Evolutionary conservation across 2,329 filamentous ascomycete genomes (phyloP).

Genomic region (Paraphaeosphaeria sporulosa): DNA sequence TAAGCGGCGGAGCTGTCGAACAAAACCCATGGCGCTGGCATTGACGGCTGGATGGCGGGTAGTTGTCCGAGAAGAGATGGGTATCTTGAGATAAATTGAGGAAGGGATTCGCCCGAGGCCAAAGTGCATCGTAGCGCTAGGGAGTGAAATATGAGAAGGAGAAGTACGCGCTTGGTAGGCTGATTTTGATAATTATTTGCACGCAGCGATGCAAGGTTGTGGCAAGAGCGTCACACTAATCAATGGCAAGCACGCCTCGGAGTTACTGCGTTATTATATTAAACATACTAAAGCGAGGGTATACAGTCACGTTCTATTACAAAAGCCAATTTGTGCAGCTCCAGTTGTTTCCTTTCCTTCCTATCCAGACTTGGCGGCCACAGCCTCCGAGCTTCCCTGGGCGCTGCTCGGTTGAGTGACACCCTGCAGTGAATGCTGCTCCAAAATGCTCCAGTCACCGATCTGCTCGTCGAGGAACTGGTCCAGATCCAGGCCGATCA

Average conservation of each 20-base stretch:
- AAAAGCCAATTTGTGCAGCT: not conserved
- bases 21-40: constrained; percentile 40
- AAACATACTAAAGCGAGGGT: constrained; percentile 3
- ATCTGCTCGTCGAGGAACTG: constrained; percentile 67
- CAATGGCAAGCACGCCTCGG: not conserved
- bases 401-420: constrained; percentile 1
- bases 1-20: constrained; percentile 34
- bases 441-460: constrained; percentile 57
- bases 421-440: constrained; percentile 35
- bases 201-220: not conserved
- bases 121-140: not conserved
- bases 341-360: not conserved
- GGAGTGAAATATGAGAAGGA: not conserved
- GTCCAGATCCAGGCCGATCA: constrained; percentile 62
- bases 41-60: constrained; percentile 4
- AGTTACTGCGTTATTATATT: not conserved
- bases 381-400: constrained; percentile 7
- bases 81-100: not conserved
- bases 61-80: not conserved
- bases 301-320: constrained; percentile 1
- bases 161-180: not conserved
- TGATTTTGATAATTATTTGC: no score
- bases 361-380: not conserved
- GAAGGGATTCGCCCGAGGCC: not conserved
- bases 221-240: not conserved